Evolutionary conservation across 1,284 basidiomycete species (phyloP).

Genomic region (Trichosporon asahii): DNA sequence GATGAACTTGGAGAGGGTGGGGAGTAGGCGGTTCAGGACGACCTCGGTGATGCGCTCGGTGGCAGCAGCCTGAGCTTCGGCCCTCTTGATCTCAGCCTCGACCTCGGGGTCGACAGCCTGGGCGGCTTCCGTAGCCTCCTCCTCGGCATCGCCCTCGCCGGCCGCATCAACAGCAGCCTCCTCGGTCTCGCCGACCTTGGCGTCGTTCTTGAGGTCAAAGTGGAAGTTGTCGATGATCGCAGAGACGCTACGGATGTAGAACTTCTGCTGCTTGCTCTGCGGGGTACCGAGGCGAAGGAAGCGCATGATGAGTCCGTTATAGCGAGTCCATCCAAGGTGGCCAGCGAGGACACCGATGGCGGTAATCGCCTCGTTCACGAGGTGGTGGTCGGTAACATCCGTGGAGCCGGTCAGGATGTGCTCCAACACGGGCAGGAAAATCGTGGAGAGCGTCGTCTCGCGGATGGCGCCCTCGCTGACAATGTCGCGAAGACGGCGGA

Average conservation of each 20-base stretch:
- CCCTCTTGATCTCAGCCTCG: constrained; percentile 29
- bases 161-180: constrained; percentile 37
- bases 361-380: constrained; percentile 84
- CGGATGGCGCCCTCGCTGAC: constrained; percentile 68
- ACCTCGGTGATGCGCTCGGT: constrained; percentile 64
- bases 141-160: constrained; percentile 27
- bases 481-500: constrained; percentile 78
- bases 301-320: constrained; percentile 74
- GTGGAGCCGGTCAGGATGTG: constrained; percentile 72
- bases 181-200: constrained; percentile 30
- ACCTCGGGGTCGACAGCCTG: constrained; percentile 32
- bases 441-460: constrained; percentile 70
- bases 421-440: constrained; percentile 82
- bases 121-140: constrained; percentile 41
- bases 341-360: constrained; percentile 72
- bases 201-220: constrained; percentile 66
- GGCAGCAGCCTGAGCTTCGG: constrained; percentile 18
- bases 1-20: constrained; percentile 69
- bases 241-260: constrained; percentile 82
- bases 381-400: constrained; percentile 74
- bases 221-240: constrained; percentile 88
- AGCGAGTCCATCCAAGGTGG: constrained; percentile 77
- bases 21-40: constrained; percentile 71
- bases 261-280: constrained; percentile 71
- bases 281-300: constrained; percentile 72